Evolutionary conservation across 2,329 filamentous ascomycete species (phyloP), one percentile per base, ranked within the genome.

Genomic region (Alternaria angustiovoidea): DNA sequence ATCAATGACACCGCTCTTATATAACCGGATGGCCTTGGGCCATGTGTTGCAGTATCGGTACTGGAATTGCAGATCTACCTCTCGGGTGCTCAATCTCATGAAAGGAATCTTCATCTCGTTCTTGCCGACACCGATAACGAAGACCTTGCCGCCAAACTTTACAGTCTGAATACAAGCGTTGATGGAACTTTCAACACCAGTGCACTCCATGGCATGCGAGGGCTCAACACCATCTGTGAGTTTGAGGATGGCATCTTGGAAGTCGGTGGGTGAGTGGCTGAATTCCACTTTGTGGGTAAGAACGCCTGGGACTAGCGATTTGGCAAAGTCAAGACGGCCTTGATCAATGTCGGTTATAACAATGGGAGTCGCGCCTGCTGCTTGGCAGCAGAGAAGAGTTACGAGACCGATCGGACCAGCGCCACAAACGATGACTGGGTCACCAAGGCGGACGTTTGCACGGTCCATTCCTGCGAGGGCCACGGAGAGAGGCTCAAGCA

Each of bases 31-130:
- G 43, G 95, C 94, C 64, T 92, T 88, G 34, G 94, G 95, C 94
- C 94, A 98, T 22, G 93, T 97, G 83, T 98, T 97, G 82, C 87
- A 87, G 84, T 98, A 98, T 63, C 95, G 88, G 83, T 98, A 98
- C 83, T 98, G 94, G 80, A 97, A 95, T 82, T 96, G 92, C 62
- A 98, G 84, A 80, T 98, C 94, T 70, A 98, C 91, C 82, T 98
- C 95, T 65, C 92, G 87, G 6, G 94, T 94, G 72, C 91, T 94
- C 59, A 94, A 86, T 52, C 93, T 84, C 94, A 97, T 97, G 80
- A 98, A 98, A 28, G 94, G 94, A 65, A 98, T 91, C 80, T 88
- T 93, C 84, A 98, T 95, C 84, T 97, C 92, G 78, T 95, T 94
- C 85, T 91, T 94, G 68, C 94, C 95, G 3, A 98, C 94, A 41